Conservation (phyloP, 148 eudicot species). For the Fagopyrum esculentum region DNA sequence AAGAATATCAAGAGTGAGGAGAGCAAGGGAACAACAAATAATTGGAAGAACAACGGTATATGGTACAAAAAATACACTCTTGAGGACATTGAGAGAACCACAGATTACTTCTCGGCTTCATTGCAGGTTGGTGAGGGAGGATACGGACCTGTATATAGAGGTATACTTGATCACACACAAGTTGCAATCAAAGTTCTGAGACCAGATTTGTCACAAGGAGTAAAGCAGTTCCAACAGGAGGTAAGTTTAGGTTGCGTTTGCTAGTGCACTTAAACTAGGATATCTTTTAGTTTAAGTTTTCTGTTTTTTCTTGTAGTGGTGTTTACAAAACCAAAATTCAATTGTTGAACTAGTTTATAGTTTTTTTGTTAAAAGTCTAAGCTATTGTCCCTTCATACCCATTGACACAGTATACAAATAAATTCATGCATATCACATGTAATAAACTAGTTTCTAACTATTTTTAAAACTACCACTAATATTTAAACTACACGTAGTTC, state of each 20-base stretch:
- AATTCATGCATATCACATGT: too few species aligned
- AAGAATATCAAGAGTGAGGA: conserved; percentile 31
- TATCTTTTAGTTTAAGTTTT: too few species aligned
- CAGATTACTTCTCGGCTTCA: conserved; percentile 45
- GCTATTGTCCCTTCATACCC: too few species aligned
- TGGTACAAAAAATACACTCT: conserved; percentile 43
- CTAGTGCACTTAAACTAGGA: too few species aligned
- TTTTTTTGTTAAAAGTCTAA: too few species aligned
- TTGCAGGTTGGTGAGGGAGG: conserved; percentile 86
- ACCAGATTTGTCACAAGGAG: conserved; percentile 63
- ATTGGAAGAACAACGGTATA: conserved; percentile 19
- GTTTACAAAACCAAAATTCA: too few species aligned
- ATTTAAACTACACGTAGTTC: too few species aligned
- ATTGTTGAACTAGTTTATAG: too few species aligned
- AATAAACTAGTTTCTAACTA: too few species aligned
- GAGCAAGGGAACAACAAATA: conserved; percentile 28
- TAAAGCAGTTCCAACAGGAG: conserved; percentile 66
- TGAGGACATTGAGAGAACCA: conserved; percentile 63
- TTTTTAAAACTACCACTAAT: too few species aligned
- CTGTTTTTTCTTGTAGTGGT: too few species aligned
- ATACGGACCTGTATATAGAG: conserved; percentile 82
- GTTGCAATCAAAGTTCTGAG: conserved; percentile 80
- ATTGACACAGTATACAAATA: too few species aligned
- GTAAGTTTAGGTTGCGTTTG: conserved; percentile 19
- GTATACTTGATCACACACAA: conserved; percentile 53